Evolutionary conservation across 2,329 filamentous ascomycete species (phyloP), one percentile per base, ranked within the genome.

Genomic region (Alternaria postmessia): DNA sequence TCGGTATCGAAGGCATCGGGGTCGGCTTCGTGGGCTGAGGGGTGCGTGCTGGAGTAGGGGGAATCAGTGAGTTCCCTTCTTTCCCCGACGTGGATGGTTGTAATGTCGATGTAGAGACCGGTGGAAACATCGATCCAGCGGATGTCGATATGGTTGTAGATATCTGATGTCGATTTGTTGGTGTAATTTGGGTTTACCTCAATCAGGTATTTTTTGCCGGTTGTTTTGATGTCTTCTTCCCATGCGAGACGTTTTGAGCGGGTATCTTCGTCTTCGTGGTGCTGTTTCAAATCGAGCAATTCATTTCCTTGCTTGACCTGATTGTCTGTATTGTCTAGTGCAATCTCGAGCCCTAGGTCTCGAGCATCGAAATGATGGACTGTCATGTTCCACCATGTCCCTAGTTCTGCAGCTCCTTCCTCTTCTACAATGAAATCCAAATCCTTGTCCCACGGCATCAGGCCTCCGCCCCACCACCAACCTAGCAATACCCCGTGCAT

Each of bases 391-490:
- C 88, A 87, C 74, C 86, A 87, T 24, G 78, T 75, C 9, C 84
- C 86, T 6, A 89, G 78, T 71, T 85, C 85, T n/a, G 80, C 73
- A 53, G 88, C 85, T 0, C 84, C 84, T 12, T 75, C 68, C 68
- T 87, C 84, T 6, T 84, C 83, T 16, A 89, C 81, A 71, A 87
- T 84, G 12, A 88, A 84, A 64, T 89, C 87, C 49, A 88, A 70
- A 65, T 89, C 86, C 12, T 82, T 84, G 69, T 89, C 87, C 86
- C 87, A 88, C 3, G 86, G 86, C 75, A 89, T 82, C 67, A 87
- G 83, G 69, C 83, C 82, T 54, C 83, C 80, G 65, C 87, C 88
- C 87, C 87, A 89, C 82, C 84, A 88, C 86, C 87, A 88, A 36
- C 86, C 85, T 16, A 88, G 77, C 41, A 89, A 75, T 6, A 84